Evolutionary conservation across 2,329 filamentous ascomycete genomes (phyloP).

Genomic region (Clonostachys solani): DNA sequence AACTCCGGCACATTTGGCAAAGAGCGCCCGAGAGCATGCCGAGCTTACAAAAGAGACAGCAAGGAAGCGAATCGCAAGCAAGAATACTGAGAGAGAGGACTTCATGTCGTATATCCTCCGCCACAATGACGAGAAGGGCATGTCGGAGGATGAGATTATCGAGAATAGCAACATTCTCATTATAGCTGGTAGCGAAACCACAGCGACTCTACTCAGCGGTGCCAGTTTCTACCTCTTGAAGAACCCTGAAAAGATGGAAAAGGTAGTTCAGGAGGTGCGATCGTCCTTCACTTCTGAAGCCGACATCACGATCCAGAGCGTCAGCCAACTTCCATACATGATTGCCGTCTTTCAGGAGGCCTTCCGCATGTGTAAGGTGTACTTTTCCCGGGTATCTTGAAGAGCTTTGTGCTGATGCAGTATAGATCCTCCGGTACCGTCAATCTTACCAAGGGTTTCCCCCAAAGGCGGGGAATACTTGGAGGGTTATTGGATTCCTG

Average conservation of each 20-base stretch:
- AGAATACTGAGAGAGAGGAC: too few species aligned
- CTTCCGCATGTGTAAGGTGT: conserved; percentile 6
- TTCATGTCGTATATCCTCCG: too few species aligned
- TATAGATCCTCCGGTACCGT: conserved; percentile 3
- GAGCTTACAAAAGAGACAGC: too few species aligned
- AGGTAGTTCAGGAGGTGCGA: neutral
- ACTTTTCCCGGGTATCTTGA: too few species aligned
- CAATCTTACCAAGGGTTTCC: neutral
- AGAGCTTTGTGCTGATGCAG: too few species aligned
- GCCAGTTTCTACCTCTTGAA: neutral
- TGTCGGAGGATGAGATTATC: too few species aligned
- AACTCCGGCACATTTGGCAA: too few species aligned
- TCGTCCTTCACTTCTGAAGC: conserved; percentile 9
- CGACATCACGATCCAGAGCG: conserved; percentile 19
- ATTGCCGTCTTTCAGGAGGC: conserved; percentile 29
- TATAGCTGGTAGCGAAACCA: neutral
- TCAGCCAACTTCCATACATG: conserved; percentile 28
- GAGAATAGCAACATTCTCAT: neutral
- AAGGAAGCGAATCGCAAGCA: too few species aligned
- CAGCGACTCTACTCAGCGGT: neutral
- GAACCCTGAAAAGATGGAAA: neutral
- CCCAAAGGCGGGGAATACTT: conserved; percentile 14
- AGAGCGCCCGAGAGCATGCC: too few species aligned
- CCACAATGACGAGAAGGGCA: too few species aligned
- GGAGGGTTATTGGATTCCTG: conserved; percentile 18